phyloP scores from a whole-genome alignment of 768 basidiomycete species.

The Favolaschia claudopus region DNA sequence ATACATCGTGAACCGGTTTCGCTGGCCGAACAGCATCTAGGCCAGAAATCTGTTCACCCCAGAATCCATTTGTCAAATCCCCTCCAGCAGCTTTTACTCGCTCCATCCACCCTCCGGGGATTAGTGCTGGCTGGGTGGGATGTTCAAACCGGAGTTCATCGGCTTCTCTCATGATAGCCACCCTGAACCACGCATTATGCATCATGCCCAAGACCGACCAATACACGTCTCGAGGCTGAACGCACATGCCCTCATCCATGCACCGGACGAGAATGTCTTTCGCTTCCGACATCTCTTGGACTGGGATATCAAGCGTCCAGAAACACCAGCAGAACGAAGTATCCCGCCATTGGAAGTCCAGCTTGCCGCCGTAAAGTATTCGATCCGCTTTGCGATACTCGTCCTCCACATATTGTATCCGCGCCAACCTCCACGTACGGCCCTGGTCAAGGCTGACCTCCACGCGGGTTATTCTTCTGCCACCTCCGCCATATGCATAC shows the following conservation, averaged over 20 bases:
- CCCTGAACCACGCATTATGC: constrained; percentile 71
- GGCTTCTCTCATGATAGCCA: constrained; percentile 50
- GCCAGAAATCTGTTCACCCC: constrained; percentile 4
- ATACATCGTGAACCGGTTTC: constrained; percentile 32
- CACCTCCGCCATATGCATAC: constrained; percentile 71
- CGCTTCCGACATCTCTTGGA: constrained; percentile 42
- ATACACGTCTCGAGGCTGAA: constrained; percentile 65
- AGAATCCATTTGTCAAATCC: constrained; percentile 49
- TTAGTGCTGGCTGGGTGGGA: constrained; percentile 48
- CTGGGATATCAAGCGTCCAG: constrained; percentile 53
- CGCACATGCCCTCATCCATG: constrained; percentile 59
- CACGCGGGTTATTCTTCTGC: constrained; percentile 62
- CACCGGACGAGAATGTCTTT: constrained; percentile 55
- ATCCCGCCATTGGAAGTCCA: constrained; percentile 13
- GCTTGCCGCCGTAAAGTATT: constrained; percentile 7
- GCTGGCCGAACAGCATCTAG: neutral
- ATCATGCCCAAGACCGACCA: constrained; percentile 69
- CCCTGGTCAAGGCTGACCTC: constrained; percentile 44
- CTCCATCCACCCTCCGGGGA: constrained; percentile 68
- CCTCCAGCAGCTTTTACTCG: constrained; percentile 54
- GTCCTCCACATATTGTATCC: constrained; percentile 30
- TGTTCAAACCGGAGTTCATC: constrained; percentile 60
- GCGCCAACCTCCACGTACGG: constrained; percentile 52
- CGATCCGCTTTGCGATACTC: constrained; percentile 1
- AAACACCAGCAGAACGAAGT: constrained; percentile 62